Percentiles rank a stretch among this genome's conserved stretches.
Conservation (phyloP, 1,284 basidiomycete species). For the Trichosporon ovoides region DNA sequence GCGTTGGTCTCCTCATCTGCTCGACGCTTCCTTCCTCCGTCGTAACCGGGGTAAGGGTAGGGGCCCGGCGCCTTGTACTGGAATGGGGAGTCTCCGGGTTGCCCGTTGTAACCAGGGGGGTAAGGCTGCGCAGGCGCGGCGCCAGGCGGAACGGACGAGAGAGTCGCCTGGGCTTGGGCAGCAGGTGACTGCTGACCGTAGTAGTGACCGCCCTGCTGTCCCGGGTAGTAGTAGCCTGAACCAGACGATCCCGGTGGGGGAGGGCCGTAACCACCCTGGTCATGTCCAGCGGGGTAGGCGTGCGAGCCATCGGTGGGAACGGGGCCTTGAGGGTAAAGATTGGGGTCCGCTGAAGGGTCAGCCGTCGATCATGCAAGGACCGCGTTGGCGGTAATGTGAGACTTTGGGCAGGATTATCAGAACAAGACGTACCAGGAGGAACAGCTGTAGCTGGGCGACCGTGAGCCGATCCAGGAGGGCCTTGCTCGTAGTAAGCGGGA, state of each 20-base stretch:
- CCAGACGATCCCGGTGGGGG: slow-evolving; percentile 30
- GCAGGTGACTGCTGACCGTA: slow-evolving; percentile 23
- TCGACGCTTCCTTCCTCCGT: slow-evolving; percentile 33
- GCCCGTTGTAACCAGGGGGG: slow-evolving; percentile 16
- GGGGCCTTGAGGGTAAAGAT: slow-evolving; percentile 30
- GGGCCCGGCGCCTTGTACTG: slow-evolving; percentile 39
- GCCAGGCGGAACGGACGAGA: slow-evolving; percentile 10
- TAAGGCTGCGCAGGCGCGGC: slow-evolving; percentile 14
- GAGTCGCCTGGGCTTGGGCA: slow-evolving; percentile 12
- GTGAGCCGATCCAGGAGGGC: slow-evolving; percentile 26
- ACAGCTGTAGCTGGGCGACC: slow-evolving; percentile 21
- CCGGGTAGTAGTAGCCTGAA: slow-evolving; percentile 26
- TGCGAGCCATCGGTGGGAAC: slow-evolving; percentile 23
- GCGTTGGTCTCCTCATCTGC: slow-evolving; percentile 26
- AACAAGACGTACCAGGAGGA: slow-evolving; percentile 29
- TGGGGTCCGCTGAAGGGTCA: slow-evolving; percentile 28
- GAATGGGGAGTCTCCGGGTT: slow-evolving; percentile 41
- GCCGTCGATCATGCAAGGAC: slow-evolving; percentile 21
- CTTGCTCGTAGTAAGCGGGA: slow-evolving; percentile 31
- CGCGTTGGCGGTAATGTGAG: slow-evolving; percentile 32
- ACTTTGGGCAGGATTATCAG: slow-evolving; percentile 30
- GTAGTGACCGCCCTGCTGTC: slow-evolving; percentile 23
- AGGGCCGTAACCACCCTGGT: slow-evolving; percentile 25
- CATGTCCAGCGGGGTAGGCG: slow-evolving; percentile 19
- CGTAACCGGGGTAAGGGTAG: slow-evolving; percentile 26